Conservation (phyloP, 345 rosid species). For the Raphanus sativus region DNA sequence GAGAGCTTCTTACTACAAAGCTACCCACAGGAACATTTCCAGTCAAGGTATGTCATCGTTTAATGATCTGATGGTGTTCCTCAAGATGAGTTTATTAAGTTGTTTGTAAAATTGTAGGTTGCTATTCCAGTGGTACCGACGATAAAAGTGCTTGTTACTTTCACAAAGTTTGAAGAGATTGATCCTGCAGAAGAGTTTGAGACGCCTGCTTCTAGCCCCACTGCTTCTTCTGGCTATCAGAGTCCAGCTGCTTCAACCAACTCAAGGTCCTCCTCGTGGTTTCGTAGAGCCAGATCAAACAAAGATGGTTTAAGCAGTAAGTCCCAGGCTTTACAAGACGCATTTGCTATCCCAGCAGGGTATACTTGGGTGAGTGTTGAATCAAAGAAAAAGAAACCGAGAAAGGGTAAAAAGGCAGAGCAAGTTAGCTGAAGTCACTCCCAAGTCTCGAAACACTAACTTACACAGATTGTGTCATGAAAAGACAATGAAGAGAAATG, state of each 20-base stretch:
- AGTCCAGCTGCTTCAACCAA: conserved; percentile 54
- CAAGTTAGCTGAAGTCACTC: conserved; percentile 35
- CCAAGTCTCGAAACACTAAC: conserved; percentile 29
- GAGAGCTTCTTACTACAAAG: conserved; percentile 92
- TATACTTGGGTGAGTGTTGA: conserved; percentile 82
- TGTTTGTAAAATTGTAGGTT: conserved; percentile 51
- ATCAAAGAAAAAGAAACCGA: conserved; percentile 83
- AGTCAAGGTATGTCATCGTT: conserved; percentile 61
- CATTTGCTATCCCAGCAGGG: conserved; percentile 73
- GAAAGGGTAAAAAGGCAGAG: conserved; percentile 60
- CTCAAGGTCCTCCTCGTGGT: conserved; percentile 72
- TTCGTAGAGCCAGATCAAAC: conserved; percentile 66
- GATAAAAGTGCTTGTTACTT: conserved; percentile 80
- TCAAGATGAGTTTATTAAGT: neutral
- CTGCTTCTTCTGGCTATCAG: conserved; percentile 46
- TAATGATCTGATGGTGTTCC: neutral
- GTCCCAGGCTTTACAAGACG: conserved; percentile 68
- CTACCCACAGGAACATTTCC: conserved; percentile 95
- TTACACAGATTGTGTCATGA: conserved; percentile 9
- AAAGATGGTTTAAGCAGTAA: conserved; percentile 49
- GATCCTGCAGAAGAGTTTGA: conserved; percentile 77
- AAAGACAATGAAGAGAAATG: too few species aligned
- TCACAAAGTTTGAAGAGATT: conserved; percentile 87
- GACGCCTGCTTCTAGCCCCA: conserved; percentile 91
- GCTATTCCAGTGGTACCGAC: conserved; percentile 98